A percentile compares a stretch with the other conserved stretches of the same genome.
Conservation (phyloP, 257 asterid genomes). For the Henckelia pumila region DNA sequence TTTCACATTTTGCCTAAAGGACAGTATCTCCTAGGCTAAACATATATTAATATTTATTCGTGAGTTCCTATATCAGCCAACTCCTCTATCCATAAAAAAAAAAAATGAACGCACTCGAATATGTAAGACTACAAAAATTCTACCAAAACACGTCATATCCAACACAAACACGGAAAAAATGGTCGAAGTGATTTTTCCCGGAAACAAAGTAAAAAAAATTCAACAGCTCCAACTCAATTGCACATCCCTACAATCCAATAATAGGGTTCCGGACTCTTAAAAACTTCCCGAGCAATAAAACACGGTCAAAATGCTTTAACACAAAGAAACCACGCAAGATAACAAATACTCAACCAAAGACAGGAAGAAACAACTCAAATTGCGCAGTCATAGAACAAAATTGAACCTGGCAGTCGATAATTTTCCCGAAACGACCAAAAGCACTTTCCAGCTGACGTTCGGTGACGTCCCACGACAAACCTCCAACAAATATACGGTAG, state of each 20-base stretch:
- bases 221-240: background rate
- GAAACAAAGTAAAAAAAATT: background rate
- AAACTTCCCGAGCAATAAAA: background rate
- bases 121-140: background rate
- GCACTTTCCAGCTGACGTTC: constrained; percentile 92
- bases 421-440: constrained; percentile 79
- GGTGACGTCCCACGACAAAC: constrained; percentile 77
- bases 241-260: background rate
- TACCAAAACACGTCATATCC: background rate
- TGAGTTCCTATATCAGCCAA: background rate
- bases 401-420: constrained; percentile 81
- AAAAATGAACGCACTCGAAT: background rate
- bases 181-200: background rate
- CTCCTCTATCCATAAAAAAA: background rate
- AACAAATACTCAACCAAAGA: background rate
- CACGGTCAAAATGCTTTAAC: background rate
- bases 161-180: background rate
- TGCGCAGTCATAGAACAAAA: constrained; percentile 17
- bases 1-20: background rate
- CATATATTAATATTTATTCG: too few relatives aligned
- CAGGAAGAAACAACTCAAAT: background rate
- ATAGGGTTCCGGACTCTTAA: background rate
- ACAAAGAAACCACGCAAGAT: background rate
- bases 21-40: background rate
- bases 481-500: constrained; percentile 86